These are phyloP conservation scores for Pelargonium cotyledonis DNA, from an alignment of 441 rosid genomes.

Conservation along the genomic window DNA sequence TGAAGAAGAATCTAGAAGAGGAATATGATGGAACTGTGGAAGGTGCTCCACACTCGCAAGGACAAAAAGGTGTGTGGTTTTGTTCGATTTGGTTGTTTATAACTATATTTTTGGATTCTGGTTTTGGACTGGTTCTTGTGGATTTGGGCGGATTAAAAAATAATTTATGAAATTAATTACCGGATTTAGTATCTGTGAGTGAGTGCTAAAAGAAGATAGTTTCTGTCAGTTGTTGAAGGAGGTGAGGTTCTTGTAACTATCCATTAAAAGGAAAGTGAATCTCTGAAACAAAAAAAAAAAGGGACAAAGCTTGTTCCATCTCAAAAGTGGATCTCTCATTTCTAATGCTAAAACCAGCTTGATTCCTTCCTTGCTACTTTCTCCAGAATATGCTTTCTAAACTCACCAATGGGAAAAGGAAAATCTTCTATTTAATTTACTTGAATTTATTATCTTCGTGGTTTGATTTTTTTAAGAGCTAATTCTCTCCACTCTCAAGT, in stretches of 20 bases:
- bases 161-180: background rate
- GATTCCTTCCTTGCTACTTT: too few relatives aligned
- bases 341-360: background rate
- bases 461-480: too few relatives aligned
- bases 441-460: too few relatives aligned
- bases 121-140: background rate
- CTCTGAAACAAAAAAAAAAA: too few relatives aligned
- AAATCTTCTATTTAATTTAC: too few relatives aligned
- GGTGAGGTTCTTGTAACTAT: background rate
- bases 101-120: background rate
- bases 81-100: background rate
- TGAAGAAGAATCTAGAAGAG: slow-evolving; percentile 42
- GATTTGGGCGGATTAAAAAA: background rate
- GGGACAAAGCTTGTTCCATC: background rate
- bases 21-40: slow-evolving; percentile 51
- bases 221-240: background rate
- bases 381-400: too few relatives aligned
- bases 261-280: background rate
- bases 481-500: too few relatives aligned
- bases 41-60: slow-evolving; percentile 33
- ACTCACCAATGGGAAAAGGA: too few relatives aligned
- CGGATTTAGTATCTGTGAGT: background rate
- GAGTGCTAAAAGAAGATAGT: background rate
- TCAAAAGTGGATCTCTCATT: too few relatives aligned
- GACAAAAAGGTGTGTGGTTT: slow-evolving; percentile 40